Conservation (phyloP, 768 basidiomycete genomes). For the Boletus subparvulus region DNA sequence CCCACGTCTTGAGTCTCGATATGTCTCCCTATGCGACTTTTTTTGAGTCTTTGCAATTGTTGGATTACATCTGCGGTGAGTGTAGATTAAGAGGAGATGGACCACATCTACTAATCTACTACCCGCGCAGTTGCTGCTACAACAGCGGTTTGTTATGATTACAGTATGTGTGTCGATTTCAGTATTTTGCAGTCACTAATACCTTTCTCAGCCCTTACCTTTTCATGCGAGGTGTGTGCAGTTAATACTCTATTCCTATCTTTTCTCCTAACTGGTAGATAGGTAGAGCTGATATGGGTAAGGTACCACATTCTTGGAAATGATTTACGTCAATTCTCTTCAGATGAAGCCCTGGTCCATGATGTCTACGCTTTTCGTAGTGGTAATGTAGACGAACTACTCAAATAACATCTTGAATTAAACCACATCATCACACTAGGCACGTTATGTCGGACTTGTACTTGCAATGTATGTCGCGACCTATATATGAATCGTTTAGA, state of each 20-base stretch:
- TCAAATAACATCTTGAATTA: background rate
- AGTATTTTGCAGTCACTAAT: background rate
- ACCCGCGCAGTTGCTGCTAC: constrained; percentile 1
- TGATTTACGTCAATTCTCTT: background rate
- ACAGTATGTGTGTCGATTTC: background rate
- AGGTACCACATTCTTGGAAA: background rate
- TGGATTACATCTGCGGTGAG: background rate
- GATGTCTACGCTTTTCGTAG: constrained; percentile 10
- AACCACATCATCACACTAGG: background rate
- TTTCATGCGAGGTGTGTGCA: constrained; percentile 6
- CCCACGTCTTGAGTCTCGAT: background rate
- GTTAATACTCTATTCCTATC: background rate
- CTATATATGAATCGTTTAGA: background rate
- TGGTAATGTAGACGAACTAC: background rate
- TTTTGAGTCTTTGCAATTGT: too few species aligned
- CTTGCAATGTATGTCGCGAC: constrained; percentile 3
- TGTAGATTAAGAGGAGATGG: background rate
- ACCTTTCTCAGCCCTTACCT: constrained; percentile 5
- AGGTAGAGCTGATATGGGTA: constrained; percentile 18
- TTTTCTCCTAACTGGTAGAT: background rate
- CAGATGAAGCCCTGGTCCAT: constrained; percentile 12
- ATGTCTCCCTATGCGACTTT: background rate
- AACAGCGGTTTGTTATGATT: constrained; percentile 9
- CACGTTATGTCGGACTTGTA: constrained; percentile 9
- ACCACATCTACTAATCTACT: background rate